Evolutionary conservation across 352 stramenopile species (phyloP).

Genomic region (Globisporangium cystogenes): DNA sequence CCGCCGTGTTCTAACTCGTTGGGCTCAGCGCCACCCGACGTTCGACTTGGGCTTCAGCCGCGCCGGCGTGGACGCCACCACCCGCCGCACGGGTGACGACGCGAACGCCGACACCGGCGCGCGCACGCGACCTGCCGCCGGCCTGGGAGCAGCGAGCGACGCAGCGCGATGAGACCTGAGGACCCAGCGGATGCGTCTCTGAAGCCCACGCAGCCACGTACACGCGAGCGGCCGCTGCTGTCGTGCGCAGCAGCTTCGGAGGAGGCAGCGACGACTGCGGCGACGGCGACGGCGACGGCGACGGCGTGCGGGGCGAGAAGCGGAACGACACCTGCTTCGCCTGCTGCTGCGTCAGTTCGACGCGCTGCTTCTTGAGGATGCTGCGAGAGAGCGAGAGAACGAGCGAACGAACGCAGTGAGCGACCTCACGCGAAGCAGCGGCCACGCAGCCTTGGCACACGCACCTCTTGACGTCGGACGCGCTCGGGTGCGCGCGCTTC

Average conservation of each 20-base stretch:
- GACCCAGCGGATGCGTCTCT: no score
- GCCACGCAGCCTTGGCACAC: no score
- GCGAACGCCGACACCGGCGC: constrained; percentile 21
- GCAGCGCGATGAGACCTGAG: no score
- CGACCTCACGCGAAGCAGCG: no score
- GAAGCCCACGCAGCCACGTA: constrained; percentile 17
- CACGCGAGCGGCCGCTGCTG: constrained; percentile 27
- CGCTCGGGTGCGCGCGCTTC: constrained; percentile 8
- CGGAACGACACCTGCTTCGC: constrained; percentile 72
- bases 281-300: constrained; percentile 1
- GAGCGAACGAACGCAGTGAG: constrained; percentile 2
- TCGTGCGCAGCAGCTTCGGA: constrained; percentile 20
- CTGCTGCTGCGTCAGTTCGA: constrained; percentile 10
- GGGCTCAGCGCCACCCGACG: constrained; percentile 42
- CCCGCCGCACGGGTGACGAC: constrained; percentile 18
- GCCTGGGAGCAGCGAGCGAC: constrained; percentile 16
- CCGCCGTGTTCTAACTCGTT: not conserved
- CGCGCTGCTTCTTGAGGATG: constrained; percentile 67
- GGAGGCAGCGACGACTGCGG: constrained; percentile 5
- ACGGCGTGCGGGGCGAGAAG: constrained; percentile 13
- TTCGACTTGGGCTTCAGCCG: constrained; percentile 58
- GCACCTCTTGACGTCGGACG: constrained; percentile 17
- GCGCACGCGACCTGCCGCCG: constrained; percentile 34
- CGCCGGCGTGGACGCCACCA: constrained; percentile 24
- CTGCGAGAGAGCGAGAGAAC: constrained; percentile 16